phyloP scores from a whole-genome alignment of 2,329 filamentous ascomycete genomes.

The Hysterium pulicare region DNA sequence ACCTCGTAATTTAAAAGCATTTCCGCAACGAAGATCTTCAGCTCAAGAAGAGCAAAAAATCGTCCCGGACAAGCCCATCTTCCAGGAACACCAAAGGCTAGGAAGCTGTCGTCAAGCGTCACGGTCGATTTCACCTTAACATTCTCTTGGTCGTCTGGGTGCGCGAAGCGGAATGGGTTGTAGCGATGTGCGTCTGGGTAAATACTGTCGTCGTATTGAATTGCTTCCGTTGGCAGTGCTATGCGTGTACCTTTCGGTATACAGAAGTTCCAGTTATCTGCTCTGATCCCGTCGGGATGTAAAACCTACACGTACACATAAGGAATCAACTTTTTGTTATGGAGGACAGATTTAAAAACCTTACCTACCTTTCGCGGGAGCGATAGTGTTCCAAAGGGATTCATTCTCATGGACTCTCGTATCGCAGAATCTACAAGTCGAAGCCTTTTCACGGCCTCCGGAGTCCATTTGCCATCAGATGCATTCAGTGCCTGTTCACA shows the following conservation, averaged over 20 bases:
- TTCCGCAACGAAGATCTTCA: constrained; percentile 17
- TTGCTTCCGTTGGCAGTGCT: constrained; percentile 13
- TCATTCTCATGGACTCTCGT: constrained; percentile 15
- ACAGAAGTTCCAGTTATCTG: constrained; percentile 5
- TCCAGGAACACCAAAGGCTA: constrained; percentile 15
- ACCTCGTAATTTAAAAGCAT: constrained; percentile 16
- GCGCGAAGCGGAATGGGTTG: constrained; percentile 14
- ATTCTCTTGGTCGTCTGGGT: constrained; percentile 3
- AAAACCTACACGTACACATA: constrained; percentile 9
- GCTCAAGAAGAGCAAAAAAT: constrained; percentile 13
- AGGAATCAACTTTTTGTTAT: background rate
- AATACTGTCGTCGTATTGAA: constrained; percentile 11
- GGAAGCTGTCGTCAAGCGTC: constrained; percentile 15
- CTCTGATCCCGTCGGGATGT: constrained; percentile 7
- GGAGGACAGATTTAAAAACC: no score
- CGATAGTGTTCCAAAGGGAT: constrained; percentile 11
- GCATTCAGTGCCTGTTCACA: constrained; percentile 8
- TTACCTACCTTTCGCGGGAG: constrained; percentile 14
- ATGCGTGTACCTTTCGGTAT: constrained; percentile 14
- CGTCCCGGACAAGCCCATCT: constrained; percentile 13
- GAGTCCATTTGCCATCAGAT: constrained; percentile 10
- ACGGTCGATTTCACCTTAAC: constrained; percentile 14
- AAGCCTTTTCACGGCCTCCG: constrained; percentile 12
- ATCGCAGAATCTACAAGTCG: constrained; percentile 15
- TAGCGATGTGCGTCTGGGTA: constrained; percentile 14